phyloP scores from a whole-genome alignment of 345 rosid species.

The Anastatica hierochuntica region DNA sequence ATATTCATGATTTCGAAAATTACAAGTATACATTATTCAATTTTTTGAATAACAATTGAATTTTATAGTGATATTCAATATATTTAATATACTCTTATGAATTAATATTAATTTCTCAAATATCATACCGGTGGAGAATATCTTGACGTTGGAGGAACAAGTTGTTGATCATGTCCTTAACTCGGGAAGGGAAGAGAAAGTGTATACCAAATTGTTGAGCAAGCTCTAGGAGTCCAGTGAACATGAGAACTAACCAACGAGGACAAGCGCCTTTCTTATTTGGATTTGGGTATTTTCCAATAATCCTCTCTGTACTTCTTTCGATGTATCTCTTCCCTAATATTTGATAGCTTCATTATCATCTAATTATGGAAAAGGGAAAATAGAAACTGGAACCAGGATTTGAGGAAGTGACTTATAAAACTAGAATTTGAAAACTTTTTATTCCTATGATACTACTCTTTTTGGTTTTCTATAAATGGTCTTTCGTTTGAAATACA shows the following conservation, averaged over 20 bases:
- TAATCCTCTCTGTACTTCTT: constrained; percentile 21
- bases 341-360: neutral
- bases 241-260: constrained; percentile 43
- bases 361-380: neutral
- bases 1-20: too few relatives aligned
- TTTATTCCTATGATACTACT: too few relatives aligned
- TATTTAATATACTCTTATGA: too few relatives aligned
- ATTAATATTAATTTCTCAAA: too few relatives aligned
- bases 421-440: neutral
- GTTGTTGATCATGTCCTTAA: neutral
- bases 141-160: constrained; percentile 24
- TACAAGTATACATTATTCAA: too few relatives aligned
- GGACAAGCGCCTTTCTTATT: constrained; percentile 20
- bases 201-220: constrained; percentile 29
- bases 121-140: constrained; percentile 27
- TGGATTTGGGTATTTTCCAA: neutral
- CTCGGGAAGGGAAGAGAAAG: constrained; percentile 9
- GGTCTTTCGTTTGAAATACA: too few relatives aligned
- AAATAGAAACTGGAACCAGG: neutral
- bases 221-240: constrained; percentile 42
- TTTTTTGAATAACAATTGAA: too few relatives aligned
- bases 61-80: too few relatives aligned
- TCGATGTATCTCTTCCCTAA: constrained; percentile 37
- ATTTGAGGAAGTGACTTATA: neutral
- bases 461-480: too few relatives aligned